Base-by-base conservation (phyloP, 139 green algal genomes). In the Chlorella vulgaris region DNA sequence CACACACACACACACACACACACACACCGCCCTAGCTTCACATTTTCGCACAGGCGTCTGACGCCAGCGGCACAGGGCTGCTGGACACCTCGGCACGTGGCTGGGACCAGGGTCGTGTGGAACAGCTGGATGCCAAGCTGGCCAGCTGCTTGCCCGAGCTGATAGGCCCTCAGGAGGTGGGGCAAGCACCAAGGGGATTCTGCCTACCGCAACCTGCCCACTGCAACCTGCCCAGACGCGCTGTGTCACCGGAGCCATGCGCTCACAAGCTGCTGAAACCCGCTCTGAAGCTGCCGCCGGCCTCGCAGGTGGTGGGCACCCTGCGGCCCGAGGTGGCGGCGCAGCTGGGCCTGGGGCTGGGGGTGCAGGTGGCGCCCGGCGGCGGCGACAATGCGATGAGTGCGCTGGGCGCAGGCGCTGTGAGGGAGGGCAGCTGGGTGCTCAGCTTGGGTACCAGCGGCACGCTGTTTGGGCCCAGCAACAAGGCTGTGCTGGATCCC, bases 391-490 rank as follows among this genome's bases (percentile, higher is more conserved):
- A 87, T 15, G 68, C 76, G 1, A 77, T 76, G 40, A 39, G 50
- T 1, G 85, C 85, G 3, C 39, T 88, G 40, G 83, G 86, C 1
- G 66, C 63, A 0, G 83, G 86, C 3, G 86, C 83, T 0, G 83
- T 91, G 50, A 36, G 38, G 7, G 83, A 86, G 33, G 92, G 93
- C 39, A 69, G 80, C 22, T 81, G 90, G 71, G 91, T 97, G 7
- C 60, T 94, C 22, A 95, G 89, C 0, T 83, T 98, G 63, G 95
- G 95, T 40, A 98, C 95, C 0, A 93, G 85, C 13, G 87, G 87
- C 60, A 98, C 94, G 19, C 86, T 98, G 40, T 98, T 98, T 86
- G 93, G 92, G 6, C 88, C 89, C 67, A 88, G 83, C 3, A 75
- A 38, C 50, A 84, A 65, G 2, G 84, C 92, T 1, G 74, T 97